phyloP scores from a whole-genome alignment of 2,329 filamentous ascomycete species.

The Myriosclerotinia duriaeana region DNA sequence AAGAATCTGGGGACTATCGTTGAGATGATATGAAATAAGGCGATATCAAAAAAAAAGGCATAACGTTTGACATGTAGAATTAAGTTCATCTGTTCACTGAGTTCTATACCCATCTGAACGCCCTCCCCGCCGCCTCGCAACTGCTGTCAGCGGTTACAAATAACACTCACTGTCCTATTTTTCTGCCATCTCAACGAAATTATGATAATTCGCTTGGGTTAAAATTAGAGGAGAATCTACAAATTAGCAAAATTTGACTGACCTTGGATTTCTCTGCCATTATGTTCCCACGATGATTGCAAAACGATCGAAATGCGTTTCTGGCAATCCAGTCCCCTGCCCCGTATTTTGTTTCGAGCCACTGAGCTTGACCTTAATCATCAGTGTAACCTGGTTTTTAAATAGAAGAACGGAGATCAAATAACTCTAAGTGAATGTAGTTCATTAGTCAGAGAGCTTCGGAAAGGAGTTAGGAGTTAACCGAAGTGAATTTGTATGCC shows the following conservation, averaged over 20 bases:
- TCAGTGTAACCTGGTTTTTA: not conserved
- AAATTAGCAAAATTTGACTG: not conserved
- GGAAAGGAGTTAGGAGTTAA: not conserved
- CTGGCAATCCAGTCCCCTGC: not conserved
- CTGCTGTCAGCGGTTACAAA: not conserved
- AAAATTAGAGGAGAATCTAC: not conserved
- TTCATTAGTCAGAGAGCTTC: too few relatives aligned
- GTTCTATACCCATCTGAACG: not conserved
- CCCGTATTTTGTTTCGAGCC: too few relatives aligned
- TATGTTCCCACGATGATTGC: not conserved
- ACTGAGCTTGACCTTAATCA: not conserved
- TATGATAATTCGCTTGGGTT: not conserved
- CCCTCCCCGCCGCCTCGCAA: not conserved
- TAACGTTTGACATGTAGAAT: too few relatives aligned
- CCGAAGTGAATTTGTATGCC: not conserved
- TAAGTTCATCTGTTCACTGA: too few relatives aligned
- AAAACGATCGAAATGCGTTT: not conserved
- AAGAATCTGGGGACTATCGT: too few relatives aligned
- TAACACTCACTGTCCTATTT: not conserved
- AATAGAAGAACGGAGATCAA: not conserved
- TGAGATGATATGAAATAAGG: too few relatives aligned
- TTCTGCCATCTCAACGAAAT: not conserved
- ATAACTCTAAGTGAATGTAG: not conserved
- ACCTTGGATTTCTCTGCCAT: not conserved
- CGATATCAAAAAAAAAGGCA: too few relatives aligned